phyloP scores from a whole-genome alignment of 345 rosid species.

The Heritiera fomes region DNA sequence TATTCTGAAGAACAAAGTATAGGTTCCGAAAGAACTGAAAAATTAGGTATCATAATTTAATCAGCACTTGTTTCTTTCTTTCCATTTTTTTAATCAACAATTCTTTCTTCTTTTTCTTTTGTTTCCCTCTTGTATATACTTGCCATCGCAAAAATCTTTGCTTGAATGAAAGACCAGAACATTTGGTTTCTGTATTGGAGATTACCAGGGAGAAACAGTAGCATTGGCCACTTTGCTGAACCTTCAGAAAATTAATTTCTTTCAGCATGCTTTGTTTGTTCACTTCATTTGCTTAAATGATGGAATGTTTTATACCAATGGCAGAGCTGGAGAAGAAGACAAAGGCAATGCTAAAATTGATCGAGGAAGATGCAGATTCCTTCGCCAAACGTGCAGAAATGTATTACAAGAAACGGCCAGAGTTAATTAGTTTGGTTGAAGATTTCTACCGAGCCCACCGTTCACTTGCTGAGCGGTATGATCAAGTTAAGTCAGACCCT shows the following conservation, averaged over 20 bases:
- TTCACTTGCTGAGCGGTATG: slow-evolving; percentile 69
- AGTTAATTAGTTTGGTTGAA: slow-evolving; percentile 66
- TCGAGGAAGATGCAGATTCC: slow-evolving; percentile 85
- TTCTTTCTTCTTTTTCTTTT: not conserved
- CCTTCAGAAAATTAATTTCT: not conserved
- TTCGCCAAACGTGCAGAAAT: slow-evolving; percentile 91
- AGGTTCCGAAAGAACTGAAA: slow-evolving; percentile 17
- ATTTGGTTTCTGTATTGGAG: not conserved
- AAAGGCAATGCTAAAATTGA: slow-evolving; percentile 64
- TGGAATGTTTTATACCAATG: slow-evolving; percentile 1
- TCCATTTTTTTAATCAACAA: too few species aligned
- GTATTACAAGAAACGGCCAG: slow-evolving; percentile 83
- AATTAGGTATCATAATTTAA: slow-evolving; percentile 6
- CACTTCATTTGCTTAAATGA: not conserved
- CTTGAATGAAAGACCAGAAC: not conserved
- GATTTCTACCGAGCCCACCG: slow-evolving; percentile 76
- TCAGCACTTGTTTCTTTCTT: not conserved
- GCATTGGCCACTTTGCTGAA: not conserved
- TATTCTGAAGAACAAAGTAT: slow-evolving; percentile 13
- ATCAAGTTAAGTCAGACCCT: slow-evolving; percentile 59
- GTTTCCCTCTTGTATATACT: not conserved
- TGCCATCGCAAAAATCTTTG: not conserved
- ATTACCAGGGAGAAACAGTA: too few species aligned
- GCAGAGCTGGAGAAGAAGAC: slow-evolving; percentile 75
- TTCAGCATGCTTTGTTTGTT: not conserved